Conservation (phyloP, 192 early-diverging fungal species). For the Paraglomus brasilianum region DNA sequence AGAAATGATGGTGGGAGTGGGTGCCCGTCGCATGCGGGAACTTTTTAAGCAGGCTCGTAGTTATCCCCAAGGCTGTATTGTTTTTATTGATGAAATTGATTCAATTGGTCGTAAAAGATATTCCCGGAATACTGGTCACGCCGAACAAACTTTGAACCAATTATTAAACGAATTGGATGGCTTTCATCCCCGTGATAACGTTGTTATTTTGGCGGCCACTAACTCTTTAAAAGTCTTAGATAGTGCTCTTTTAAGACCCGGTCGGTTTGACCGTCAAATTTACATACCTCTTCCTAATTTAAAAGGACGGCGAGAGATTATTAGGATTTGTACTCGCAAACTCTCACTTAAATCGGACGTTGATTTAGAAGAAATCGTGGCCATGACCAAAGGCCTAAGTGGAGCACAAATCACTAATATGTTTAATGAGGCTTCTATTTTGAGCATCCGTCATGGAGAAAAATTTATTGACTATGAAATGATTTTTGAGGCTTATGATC, state of each 20-base stretch:
- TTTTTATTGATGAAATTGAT: slow-evolving; percentile 97
- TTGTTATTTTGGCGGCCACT: slow-evolving; percentile 81
- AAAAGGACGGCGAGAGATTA: slow-evolving; percentile 46
- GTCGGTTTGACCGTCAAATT: slow-evolving; percentile 77
- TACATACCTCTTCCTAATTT: slow-evolving; percentile 53
- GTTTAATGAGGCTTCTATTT: slow-evolving; percentile 81
- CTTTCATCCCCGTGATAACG: slow-evolving; percentile 65
- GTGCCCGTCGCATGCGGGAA: slow-evolving; percentile 71
- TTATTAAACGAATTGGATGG: slow-evolving; percentile 90
- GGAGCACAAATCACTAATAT: slow-evolving; percentile 84
- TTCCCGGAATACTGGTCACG: slow-evolving; percentile 53
- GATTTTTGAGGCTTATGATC: slow-evolving; percentile 59
- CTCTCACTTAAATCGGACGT: slow-evolving; percentile 48
- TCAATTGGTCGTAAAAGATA: slow-evolving; percentile 87
- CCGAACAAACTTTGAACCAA: slow-evolving; percentile 60
- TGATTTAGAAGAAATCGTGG: slow-evolving; percentile 48
- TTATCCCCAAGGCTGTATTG: slow-evolving; percentile 67
- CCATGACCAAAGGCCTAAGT: slow-evolving; percentile 84
- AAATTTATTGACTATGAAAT: slow-evolving; percentile 84
- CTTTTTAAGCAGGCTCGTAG: slow-evolving; percentile 79
- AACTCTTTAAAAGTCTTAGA: slow-evolving; percentile 85
- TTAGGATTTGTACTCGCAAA: slow-evolving; percentile 47
- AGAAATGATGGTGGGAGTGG: slow-evolving; percentile 79
- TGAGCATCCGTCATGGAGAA: slow-evolving; percentile 66
- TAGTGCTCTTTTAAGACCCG: slow-evolving; percentile 77